Percentiles rank a stretch among this genome's conserved stretches.
These are phyloP conservation scores for Voacanga thouarsii DNA, from an alignment of 257 asterid genomes.

Conservation along the genomic window DNA sequence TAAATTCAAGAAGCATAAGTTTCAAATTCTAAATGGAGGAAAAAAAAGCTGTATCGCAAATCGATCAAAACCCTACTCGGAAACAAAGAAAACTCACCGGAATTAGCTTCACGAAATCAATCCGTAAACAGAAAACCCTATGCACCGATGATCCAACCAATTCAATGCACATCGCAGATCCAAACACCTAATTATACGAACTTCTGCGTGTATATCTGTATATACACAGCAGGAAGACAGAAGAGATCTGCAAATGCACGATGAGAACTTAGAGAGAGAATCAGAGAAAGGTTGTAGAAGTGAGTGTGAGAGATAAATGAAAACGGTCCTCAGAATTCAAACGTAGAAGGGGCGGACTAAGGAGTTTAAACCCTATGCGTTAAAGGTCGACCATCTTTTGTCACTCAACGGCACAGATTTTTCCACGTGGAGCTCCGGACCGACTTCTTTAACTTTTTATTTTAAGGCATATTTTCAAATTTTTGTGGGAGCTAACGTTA, in stretches of 20 bases:
- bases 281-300: slow-evolving; percentile 1
- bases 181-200: neutral
- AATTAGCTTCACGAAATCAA: slow-evolving; percentile 23
- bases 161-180: slow-evolving; percentile 28
- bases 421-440: slow-evolving; percentile 25
- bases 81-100: slow-evolving; percentile 14
- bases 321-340: slow-evolving; percentile 55
- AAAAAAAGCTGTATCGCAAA: neutral
- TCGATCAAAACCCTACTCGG: neutral
- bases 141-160: slow-evolving; percentile 18
- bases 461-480: slow-evolving; percentile 15
- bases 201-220: neutral
- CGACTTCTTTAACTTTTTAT: neutral
- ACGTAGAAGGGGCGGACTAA: slow-evolving; percentile 31
- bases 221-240: slow-evolving; percentile 17
- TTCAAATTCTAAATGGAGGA: neutral
- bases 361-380: slow-evolving; percentile 28
- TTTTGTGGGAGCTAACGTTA: slow-evolving; percentile 11
- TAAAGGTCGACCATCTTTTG: neutral
- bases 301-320: slow-evolving; percentile 12
- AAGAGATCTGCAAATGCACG: slow-evolving; percentile 25
- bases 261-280: slow-evolving; percentile 11
- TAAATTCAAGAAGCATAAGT: neutral
- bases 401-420: slow-evolving; percentile 15
- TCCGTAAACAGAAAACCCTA: neutral